Conservation (phyloP, 306 rosid genomes). For the Cicer arietinum region DNA sequence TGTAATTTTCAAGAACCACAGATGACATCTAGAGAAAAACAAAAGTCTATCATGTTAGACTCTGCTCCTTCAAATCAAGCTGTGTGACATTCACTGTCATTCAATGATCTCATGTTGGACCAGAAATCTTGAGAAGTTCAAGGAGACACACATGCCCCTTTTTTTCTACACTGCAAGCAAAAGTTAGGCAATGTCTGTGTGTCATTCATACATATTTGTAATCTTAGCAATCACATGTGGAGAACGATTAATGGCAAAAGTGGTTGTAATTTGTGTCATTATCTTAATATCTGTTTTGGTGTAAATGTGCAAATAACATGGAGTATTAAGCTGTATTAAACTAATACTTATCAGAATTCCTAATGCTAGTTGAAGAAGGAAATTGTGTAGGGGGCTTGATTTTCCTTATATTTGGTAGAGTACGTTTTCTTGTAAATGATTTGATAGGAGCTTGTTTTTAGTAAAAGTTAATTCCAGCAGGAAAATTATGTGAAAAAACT, state of each 20-base stretch:
- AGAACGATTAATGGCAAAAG: neutral
- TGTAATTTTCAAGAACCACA: slow-evolving; percentile 60
- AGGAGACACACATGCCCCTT: slow-evolving; percentile 29
- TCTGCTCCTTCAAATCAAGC: slow-evolving; percentile 49
- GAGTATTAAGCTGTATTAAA: neutral
- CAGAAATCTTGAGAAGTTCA: slow-evolving; percentile 29
- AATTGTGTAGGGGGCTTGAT: neutral
- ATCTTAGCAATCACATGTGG: slow-evolving; percentile 35
- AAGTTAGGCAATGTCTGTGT: slow-evolving; percentile 13
- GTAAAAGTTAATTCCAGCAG: neutral
- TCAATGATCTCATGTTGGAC: slow-evolving; percentile 16
- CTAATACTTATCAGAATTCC: slow-evolving; percentile 27
- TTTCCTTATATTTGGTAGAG: neutral
- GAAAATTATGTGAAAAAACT: no score
- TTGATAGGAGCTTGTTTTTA: neutral
- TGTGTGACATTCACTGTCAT: slow-evolving; percentile 44
- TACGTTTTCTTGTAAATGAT: neutral
- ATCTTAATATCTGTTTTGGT: slow-evolving; percentile 36
- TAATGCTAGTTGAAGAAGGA: neutral
- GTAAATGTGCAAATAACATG: slow-evolving; percentile 20
- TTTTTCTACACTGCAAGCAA: slow-evolving; percentile 12
- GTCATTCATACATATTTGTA: slow-evolving; percentile 41
- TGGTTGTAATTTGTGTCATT: slow-evolving; percentile 41
- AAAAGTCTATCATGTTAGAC: slow-evolving; percentile 45
- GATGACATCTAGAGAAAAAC: slow-evolving; percentile 53